Base-by-base conservation (phyloP, 2,329 filamentous ascomycete genomes). In the Venturia effusa region DNA sequence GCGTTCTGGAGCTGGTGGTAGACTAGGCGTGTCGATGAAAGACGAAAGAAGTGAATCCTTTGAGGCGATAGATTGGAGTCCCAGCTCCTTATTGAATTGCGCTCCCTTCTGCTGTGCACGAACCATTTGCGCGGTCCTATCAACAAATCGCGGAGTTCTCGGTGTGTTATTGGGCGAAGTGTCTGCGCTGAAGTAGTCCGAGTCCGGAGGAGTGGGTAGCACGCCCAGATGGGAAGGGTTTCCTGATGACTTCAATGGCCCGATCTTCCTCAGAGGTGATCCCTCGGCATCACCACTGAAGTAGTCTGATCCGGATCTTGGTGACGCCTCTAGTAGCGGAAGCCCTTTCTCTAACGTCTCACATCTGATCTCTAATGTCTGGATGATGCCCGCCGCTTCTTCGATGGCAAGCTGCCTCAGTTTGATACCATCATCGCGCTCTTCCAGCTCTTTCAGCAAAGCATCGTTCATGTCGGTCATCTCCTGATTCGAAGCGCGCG, bases 371-470 rank as follows among this genome's bases (percentile, higher is more conserved):
- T 64, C 64, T 5, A 65, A 30, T 37, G 37, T 30, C 37, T 65
- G 64, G 30, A 65, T 65, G n/a, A 65, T 65, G 22, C 64, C 64
- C 17, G 64, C 64, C 19, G 64, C 64, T 24, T 65, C 64, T 40
- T 65, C 64, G 19, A 65, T 64, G 7, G 64, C 64, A 17, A 59
- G 37, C 37, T 64, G 63, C 37, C 63, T 34, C 27, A 64, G 22
- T 34, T 64, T 40, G 32, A 64, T 59, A 1, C 51, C 63, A 10
- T 55, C 48, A 30, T 65, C 64, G 32, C 59, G 39, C 17, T 34
- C 19, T 40, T 65, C 64, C 34, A 65, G 30, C 43, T 65, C 61
- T 59, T 57, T 41, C 10, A 65, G 24, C 48, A 65, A 34, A 7
- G 64, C 64, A 37, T 65, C 64, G 43, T 65, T 65, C 22, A 65